phyloP scores from a whole-genome alignment of 169 alveolate genomes.

The Miamiensis avidus region DNA sequence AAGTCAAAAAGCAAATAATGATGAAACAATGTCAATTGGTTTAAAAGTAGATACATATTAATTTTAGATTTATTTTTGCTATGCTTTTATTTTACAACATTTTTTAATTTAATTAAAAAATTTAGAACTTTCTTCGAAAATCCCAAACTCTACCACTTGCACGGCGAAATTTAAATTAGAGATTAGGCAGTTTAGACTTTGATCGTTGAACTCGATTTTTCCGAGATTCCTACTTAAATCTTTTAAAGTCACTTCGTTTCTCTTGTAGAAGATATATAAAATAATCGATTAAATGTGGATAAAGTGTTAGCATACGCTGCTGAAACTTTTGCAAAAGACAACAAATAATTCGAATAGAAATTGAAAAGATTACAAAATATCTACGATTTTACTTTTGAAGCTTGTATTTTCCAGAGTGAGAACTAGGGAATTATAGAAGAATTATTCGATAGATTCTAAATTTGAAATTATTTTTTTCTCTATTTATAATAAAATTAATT shows the following conservation, averaged over 20 bases:
- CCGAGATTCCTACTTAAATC: neutral
- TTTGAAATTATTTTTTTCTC: too few species aligned
- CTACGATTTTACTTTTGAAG: neutral
- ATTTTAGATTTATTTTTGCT: too few species aligned
- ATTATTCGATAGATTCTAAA: too few species aligned
- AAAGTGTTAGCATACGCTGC: neutral
- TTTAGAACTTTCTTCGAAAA: neutral
- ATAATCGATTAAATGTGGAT: neutral
- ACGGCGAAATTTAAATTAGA: neutral
- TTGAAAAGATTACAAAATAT: too few species aligned
- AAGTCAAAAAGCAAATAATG: too few species aligned
- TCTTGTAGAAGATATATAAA: neutral
- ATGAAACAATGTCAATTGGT: neutral
- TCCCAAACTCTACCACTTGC: neutral
- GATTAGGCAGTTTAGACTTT: neutral
- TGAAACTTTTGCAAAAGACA: neutral
- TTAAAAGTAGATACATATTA: neutral
- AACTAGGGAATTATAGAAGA: neutral
- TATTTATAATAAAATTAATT: too few species aligned
- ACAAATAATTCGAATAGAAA: too few species aligned
- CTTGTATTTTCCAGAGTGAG: neutral
- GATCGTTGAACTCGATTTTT: neutral
- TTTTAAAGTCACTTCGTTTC: too few species aligned
- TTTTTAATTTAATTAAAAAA: too few species aligned
- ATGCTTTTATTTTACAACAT: too few species aligned